Conservation (phyloP, 2,329 filamentous ascomycete genomes). For the Claviceps sp. region DNA sequence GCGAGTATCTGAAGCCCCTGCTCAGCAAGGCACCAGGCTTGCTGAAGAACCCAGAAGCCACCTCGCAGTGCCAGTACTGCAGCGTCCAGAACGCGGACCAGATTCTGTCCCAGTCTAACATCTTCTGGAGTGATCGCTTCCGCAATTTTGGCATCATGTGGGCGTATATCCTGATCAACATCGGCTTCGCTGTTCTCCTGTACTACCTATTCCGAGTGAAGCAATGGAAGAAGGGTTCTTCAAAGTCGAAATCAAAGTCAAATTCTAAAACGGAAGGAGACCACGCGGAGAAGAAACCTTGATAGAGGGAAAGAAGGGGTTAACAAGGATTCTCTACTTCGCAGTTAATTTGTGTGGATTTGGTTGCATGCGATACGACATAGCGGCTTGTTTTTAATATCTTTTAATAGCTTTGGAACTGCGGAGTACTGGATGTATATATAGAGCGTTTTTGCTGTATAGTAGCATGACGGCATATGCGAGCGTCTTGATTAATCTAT, state of each 20-base stretch:
- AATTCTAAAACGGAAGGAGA: background rate
- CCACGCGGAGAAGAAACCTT: background rate
- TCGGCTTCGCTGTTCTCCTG: slow-evolving; percentile 39
- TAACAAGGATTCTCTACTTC: too few relatives aligned
- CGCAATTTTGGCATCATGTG: slow-evolving; percentile 59
- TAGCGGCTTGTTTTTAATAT: too few relatives aligned
- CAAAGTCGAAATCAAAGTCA: background rate
- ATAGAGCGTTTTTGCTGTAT: too few relatives aligned
- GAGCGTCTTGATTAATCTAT: too few relatives aligned
- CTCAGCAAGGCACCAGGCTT: slow-evolving; percentile 36
- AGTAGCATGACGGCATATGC: too few relatives aligned
- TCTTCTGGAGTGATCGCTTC: slow-evolving; percentile 45
- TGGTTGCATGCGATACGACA: too few relatives aligned
- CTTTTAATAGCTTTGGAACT: too few relatives aligned
- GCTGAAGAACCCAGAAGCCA: slow-evolving; percentile 48
- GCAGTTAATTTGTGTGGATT: too few relatives aligned
- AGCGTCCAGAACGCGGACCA: slow-evolving; percentile 48
- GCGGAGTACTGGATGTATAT: too few relatives aligned
- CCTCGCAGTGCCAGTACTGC: slow-evolving; percentile 51
- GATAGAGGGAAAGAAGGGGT: background rate
- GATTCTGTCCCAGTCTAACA: slow-evolving; percentile 33
- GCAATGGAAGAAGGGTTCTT: slow-evolving; percentile 15
- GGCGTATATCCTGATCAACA: slow-evolving; percentile 52
- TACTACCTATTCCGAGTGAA: slow-evolving; percentile 51
- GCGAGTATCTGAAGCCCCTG: slow-evolving; percentile 46